These are phyloP conservation scores for Euphorbia tirucalli DNA, from an alignment of 345 rosid genomes.

Conservation along the genomic window DNA sequence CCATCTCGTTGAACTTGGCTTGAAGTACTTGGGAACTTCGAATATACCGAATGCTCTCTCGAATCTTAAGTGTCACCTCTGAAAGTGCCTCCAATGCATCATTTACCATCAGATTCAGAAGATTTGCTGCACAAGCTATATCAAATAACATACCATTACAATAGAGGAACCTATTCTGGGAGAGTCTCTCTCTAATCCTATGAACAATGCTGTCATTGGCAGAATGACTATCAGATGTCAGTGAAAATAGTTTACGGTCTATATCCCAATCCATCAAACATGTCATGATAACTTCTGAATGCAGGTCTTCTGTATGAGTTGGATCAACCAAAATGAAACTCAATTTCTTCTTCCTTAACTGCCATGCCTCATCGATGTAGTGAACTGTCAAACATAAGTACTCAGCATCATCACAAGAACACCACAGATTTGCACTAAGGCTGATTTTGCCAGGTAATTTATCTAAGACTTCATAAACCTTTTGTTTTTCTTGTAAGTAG, in stretches of 20 bases:
- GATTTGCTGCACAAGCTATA: slow-evolving; percentile 53
- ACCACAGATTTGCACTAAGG: slow-evolving; percentile 57
- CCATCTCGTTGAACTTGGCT: slow-evolving; percentile 42
- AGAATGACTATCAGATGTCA: slow-evolving; percentile 50
- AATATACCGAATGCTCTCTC: slow-evolving; percentile 48
- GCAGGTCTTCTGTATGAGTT: slow-evolving; percentile 57
- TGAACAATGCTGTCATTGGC: slow-evolving; percentile 42
- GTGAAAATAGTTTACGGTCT: slow-evolving; percentile 65
- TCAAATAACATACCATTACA: slow-evolving; percentile 68
- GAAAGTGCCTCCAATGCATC: slow-evolving; percentile 48
- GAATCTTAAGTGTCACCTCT: slow-evolving; percentile 45
- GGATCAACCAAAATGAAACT: slow-evolving; percentile 52
- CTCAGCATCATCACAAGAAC: slow-evolving; percentile 42
- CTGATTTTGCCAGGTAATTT: slow-evolving; percentile 76
- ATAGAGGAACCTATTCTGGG: slow-evolving; percentile 65
- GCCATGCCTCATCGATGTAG: slow-evolving; percentile 71
- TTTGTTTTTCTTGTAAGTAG: slow-evolving; percentile 61
- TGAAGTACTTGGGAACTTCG: slow-evolving; percentile 46
- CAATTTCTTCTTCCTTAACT: slow-evolving; percentile 50
- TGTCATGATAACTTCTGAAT: slow-evolving; percentile 55
- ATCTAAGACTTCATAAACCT: slow-evolving; percentile 58
- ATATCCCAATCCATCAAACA: slow-evolving; percentile 89
- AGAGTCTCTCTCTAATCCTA: slow-evolving; percentile 61
- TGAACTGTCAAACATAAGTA: slow-evolving; percentile 60
- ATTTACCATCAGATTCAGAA: slow-evolving; percentile 56